These are phyloP conservation scores for Przewalskia tangutica DNA, from an alignment of 257 asterid genomes.

Conservation along the genomic window DNA sequence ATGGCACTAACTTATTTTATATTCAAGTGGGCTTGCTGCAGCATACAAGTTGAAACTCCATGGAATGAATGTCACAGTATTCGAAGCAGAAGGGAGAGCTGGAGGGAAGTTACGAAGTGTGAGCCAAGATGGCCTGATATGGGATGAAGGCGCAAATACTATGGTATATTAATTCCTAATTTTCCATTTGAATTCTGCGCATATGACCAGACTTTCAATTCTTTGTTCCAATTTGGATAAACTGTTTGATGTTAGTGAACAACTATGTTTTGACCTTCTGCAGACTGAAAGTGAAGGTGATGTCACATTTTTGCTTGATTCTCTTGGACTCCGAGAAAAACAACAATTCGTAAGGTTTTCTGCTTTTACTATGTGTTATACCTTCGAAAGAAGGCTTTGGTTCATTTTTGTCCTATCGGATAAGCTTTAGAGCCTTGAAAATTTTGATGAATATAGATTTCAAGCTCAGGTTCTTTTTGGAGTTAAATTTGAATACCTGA, in stretches of 20 bases:
- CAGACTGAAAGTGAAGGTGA: conserved; percentile 80
- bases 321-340: conserved; percentile 62
- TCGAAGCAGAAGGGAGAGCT: conserved; percentile 72
- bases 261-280: conserved; percentile 9
- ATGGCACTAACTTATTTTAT: neutral
- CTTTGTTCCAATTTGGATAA: neutral
- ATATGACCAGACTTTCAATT: neutral
- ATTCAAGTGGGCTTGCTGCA: conserved; percentile 81
- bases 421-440: neutral
- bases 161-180: conserved; percentile 38
- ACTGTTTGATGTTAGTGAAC: neutral
- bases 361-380: conserved; percentile 4
- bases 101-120: conserved; percentile 80
- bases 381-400: neutral
- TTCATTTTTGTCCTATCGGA: neutral
- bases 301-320: conserved; percentile 74
- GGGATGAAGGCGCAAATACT: conserved; percentile 98
- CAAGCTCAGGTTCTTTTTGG: neutral
- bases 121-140: conserved; percentile 57
- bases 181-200: neutral
- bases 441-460: neutral
- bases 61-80: conserved; percentile 72
- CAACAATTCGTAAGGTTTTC: conserved; percentile 58
- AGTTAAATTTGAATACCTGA: conserved; percentile 1
- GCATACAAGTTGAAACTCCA: conserved; percentile 77